Base-by-base conservation (phyloP, 139 green algal genomes). In the Yamagishiella unicocca region DNA sequence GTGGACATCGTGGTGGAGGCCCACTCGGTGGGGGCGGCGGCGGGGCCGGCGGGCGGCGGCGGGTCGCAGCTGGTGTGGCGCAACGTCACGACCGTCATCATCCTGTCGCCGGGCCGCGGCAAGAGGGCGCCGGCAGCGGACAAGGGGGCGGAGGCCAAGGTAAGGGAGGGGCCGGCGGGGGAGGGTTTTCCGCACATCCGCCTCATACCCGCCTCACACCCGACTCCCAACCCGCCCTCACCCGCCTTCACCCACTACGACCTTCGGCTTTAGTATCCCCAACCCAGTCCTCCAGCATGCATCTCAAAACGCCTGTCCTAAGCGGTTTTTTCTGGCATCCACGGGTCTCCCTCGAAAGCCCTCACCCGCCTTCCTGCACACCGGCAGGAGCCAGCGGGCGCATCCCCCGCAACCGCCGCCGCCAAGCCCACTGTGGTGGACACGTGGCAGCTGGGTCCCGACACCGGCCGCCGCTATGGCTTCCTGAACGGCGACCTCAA, bases 401-500 rank as follows among this genome's bases (percentile, higher is more conserved):
- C 70, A 24, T 2, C 35, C 37, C 33, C 29, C 38, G 2, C 71
- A 46, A 1, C 55, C 14, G 71, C 71, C 17, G 71, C 71, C 17
- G 71, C 53, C n/a, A 50, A 84, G 77, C 79, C 79, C 21, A 38
- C 66, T 5, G 71, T 53, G 55, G 45, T 93, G 0, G 91, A 87
- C 25, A 74, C 61, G 0, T 90, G 89, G 81, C 31, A 21, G 35
- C 37, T 94, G 37, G 78, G 82, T 2, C 66, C n/a, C n/a, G 87
- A 94, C 53, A 62, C 83, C 2, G 93, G 93, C 53, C 81, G 93
- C 19, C 68, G 67, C n/a, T 95, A 92, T 72, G 93, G 89, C 0
- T 43, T 62, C 10, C 87, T 95, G 14, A 94, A 90, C 58, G 91
- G 90, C 46, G 93, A 95, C 83, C 64, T 94, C 10, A 94, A 94